Base-by-base conservation (phyloP, 2,329 filamentous ascomycete genomes). In the Diaporthe capsici region DNA sequence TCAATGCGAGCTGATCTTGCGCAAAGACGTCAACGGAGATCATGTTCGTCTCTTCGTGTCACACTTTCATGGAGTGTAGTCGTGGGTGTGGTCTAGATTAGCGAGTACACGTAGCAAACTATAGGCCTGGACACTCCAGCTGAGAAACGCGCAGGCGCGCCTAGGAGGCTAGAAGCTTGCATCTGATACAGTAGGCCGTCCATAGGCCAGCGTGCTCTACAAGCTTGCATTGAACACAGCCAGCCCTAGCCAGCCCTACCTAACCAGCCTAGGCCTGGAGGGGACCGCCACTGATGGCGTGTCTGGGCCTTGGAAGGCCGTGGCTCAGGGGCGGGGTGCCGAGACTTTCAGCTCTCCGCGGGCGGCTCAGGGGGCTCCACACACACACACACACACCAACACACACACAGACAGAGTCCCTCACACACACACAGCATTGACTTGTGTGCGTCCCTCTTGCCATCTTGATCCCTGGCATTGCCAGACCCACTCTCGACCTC, bases 161-260 rank as follows among this genome's bases (percentile, higher is more conserved):
- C 25, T 65, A 47, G 39, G 17, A 22, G 37, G 44, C 25, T 49
- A 47, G 39, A 49, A 22, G 37, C 60, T 28, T 44, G 34, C 60
- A 44, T 63, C 58, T 63, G 61, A 65, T n/a, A 65, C 61, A 49
- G 42, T 1, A 10, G 37, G 58, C 37, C 1, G 34, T 15, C 58
- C 58, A 20, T 28, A 15, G 58, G 25, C 34, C n/a, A 47, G 39
- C 25, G 39, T 44, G 60, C 60, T 31, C 25, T 42, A 17, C 58
- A 68, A 31, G 63, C 28, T 39, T 37, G 44, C 31, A 20, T 51
- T 51, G 17, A 15, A 13, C 63, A 39, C 63, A 68, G 63, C 63
- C 63, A 68, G 63, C 63, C 63, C 63, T 68, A 68, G 31, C 44
- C 63, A 51, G 63, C 63, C 63, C 63, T 67, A 67, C 42, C 61